These are phyloP conservation scores for Salicornia ramosissima DNA, from an alignment of 148 eudicot genomes.

Conservation along the genomic window DNA sequence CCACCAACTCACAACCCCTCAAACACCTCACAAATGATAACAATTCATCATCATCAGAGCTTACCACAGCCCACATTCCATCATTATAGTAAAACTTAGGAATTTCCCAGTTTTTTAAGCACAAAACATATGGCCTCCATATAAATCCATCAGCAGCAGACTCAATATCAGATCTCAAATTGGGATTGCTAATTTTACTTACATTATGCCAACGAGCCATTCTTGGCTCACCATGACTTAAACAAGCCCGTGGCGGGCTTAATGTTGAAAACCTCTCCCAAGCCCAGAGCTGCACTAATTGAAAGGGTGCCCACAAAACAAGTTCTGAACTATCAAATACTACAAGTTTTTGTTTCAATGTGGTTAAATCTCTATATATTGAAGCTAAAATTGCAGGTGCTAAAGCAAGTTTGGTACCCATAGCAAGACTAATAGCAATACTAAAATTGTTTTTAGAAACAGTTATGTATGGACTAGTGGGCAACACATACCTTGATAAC, in stretches of 20 bases:
- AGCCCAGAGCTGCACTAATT: constrained; percentile 47
- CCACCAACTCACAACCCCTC: constrained; percentile 36
- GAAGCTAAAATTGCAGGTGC: constrained; percentile 39
- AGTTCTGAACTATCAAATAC: neutral
- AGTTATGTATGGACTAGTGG: neutral
- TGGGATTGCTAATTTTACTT: neutral
- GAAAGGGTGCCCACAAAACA: constrained; percentile 26
- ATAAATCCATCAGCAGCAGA: constrained; percentile 16
- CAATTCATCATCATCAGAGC: constrained; percentile 14
- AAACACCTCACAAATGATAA: constrained; percentile 31
- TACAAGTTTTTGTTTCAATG: constrained; percentile 15
- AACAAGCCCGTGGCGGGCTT: constrained; percentile 10
- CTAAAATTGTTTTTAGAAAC: constrained; percentile 5
- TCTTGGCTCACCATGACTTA: constrained; percentile 13
- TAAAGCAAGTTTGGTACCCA: constrained; percentile 24
- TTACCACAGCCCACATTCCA: constrained; percentile 15
- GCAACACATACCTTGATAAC: constrained; percentile 34
- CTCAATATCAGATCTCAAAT: constrained; percentile 18
- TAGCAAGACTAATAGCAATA: constrained; percentile 29
- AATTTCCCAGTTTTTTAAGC: constrained; percentile 13
- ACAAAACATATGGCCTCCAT: constrained; percentile 41
- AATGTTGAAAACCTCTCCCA: constrained; percentile 43
- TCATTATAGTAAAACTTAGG: constrained; percentile 21
- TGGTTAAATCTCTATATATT: constrained; percentile 34
- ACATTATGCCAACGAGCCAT: constrained; percentile 31